Conservation (phyloP, 2,329 filamentous ascomycete genomes). For the Cytospora mali region DNA sequence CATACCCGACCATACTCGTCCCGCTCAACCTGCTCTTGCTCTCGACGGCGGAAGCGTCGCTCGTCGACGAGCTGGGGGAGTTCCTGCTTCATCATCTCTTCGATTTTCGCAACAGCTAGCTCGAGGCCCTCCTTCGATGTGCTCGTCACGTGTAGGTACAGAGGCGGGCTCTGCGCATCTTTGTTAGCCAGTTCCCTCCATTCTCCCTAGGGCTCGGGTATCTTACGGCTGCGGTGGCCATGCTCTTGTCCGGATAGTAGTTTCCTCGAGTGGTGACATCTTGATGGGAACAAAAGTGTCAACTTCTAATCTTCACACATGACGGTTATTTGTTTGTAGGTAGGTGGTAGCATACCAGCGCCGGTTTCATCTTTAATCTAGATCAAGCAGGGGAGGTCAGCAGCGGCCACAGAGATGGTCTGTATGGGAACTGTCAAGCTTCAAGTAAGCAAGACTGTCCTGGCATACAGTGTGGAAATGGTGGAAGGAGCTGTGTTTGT, state of each 20-base stretch:
- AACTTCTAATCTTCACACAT: constrained; percentile 55
- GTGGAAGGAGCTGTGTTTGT: constrained; percentile 35
- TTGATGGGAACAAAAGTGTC: constrained; percentile 66
- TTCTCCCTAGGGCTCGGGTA: not conserved
- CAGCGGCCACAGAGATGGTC: constrained; percentile 79
- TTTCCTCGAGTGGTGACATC: constrained; percentile 98
- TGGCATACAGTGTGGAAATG: constrained; percentile 47
- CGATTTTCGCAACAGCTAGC: constrained; percentile 81
- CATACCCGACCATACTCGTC: constrained; percentile 33
- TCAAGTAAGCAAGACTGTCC: constrained; percentile 71
- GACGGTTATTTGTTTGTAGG: constrained; percentile 34
- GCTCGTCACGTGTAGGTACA: constrained; percentile 95
- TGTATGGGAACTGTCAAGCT: constrained; percentile 65
- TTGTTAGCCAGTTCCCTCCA: constrained; percentile 19
- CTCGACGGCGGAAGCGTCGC: constrained; percentile 73
- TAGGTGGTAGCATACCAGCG: constrained; percentile 84
- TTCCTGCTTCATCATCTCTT: constrained; percentile 95
- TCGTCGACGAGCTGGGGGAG: constrained; percentile 95
- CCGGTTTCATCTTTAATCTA: constrained; percentile 99
- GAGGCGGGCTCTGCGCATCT: constrained; percentile 73
- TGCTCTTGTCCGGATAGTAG: constrained; percentile 96
- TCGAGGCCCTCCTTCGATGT: constrained; percentile 91
- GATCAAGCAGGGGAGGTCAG: constrained; percentile 87
- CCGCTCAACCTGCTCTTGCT: constrained; percentile 42
- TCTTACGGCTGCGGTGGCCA: constrained; percentile 90